A percentile compares a stretch with the other conserved stretches of the same genome.
Evolutionary conservation across 2,329 filamentous ascomycete genomes (phyloP).

Genomic region (Claviceps africana): DNA sequence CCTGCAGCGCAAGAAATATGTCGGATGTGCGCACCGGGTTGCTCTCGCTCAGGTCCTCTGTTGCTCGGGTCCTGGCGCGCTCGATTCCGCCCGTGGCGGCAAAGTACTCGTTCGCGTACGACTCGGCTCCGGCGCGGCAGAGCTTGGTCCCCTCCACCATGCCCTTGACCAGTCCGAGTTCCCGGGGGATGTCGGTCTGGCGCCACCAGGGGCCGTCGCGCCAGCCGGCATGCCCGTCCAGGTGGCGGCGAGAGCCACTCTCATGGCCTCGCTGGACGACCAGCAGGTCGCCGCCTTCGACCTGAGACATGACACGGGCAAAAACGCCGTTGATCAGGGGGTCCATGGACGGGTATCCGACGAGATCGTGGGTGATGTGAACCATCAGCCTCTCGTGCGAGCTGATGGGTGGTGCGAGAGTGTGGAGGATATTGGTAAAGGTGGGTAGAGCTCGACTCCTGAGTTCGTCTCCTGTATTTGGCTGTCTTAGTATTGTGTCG

Average conservation of each 20-base stretch:
- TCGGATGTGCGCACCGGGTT: slow-evolving; percentile 89
- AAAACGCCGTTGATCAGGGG: slow-evolving; percentile 86
- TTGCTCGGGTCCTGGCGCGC: slow-evolving; percentile 64
- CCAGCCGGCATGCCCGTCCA: slow-evolving; percentile 55
- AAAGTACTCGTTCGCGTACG: slow-evolving; percentile 78
- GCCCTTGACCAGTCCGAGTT: slow-evolving; percentile 67
- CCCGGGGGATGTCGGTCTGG: slow-evolving; percentile 52
- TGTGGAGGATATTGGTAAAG: slow-evolving; percentile 88
- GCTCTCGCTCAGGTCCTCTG: slow-evolving; percentile 62
- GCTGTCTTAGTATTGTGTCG: background rate
- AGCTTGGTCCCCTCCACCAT: slow-evolving; percentile 81
- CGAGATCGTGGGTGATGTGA: slow-evolving; percentile 91
- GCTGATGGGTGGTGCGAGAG: slow-evolving; percentile 87
- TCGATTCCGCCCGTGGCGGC: slow-evolving; percentile 63
- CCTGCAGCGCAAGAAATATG: slow-evolving; percentile 91
- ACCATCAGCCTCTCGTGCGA: slow-evolving; percentile 95
- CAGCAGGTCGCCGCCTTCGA: slow-evolving; percentile 88
- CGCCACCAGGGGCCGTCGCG: slow-evolving; percentile 96
- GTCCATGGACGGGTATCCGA: slow-evolving; percentile 87
- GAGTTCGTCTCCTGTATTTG: slow-evolving; percentile 66
- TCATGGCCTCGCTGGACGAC: slow-evolving; percentile 91
- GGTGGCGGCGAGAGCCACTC: slow-evolving; percentile 52
- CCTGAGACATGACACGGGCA: slow-evolving; percentile 93
- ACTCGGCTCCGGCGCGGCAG: slow-evolving; percentile 75
- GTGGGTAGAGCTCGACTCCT: slow-evolving; percentile 79